phyloP scores from a whole-genome alignment of 129 eudicot species.

The Smallanthus sonchifolius region DNA sequence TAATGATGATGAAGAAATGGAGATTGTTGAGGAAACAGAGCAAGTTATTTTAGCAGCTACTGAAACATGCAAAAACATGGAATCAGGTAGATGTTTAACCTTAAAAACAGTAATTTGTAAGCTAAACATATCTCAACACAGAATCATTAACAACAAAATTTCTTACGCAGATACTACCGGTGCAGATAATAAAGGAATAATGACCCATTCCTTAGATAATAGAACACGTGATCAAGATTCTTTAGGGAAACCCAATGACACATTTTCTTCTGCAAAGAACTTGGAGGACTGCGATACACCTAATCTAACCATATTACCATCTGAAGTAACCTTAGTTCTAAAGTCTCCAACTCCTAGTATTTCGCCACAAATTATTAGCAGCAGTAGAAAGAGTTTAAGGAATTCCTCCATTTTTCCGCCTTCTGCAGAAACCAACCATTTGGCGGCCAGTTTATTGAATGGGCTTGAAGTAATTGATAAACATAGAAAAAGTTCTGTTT shows the following conservation, averaged over 20 bases:
- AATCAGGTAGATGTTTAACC: constrained; percentile 13
- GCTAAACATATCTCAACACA: constrained; percentile 38
- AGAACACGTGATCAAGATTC: constrained; percentile 6
- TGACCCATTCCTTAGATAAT: background rate
- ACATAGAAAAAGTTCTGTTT: constrained; percentile 51
- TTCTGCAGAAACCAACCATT: constrained; percentile 46
- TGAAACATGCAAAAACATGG: constrained; percentile 23
- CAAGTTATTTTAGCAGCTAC: constrained; percentile 30
- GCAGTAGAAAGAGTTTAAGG: constrained; percentile 64
- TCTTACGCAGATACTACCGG: background rate
- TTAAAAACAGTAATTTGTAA: constrained; percentile 13
- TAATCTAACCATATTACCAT: constrained; percentile 39
- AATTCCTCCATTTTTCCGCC: constrained; percentile 39
- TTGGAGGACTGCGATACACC: background rate
- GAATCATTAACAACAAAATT: constrained; percentile 16
- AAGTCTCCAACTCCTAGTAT: constrained; percentile 69
- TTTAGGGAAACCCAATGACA: constrained; percentile 11
- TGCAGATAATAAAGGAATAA: constrained; percentile 14
- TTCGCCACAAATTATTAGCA: constrained; percentile 51
- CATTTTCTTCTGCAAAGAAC: background rate
- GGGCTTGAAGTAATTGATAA: constrained; percentile 70
- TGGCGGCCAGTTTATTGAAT: constrained; percentile 80
- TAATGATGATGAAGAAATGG: constrained; percentile 90
- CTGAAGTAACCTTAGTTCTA: constrained; percentile 39
- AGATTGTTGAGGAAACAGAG: constrained; percentile 65